Evolutionary conservation across 495 filamentous ascomycete species (phyloP).

Genomic region (Penicillium mononematosum): DNA sequence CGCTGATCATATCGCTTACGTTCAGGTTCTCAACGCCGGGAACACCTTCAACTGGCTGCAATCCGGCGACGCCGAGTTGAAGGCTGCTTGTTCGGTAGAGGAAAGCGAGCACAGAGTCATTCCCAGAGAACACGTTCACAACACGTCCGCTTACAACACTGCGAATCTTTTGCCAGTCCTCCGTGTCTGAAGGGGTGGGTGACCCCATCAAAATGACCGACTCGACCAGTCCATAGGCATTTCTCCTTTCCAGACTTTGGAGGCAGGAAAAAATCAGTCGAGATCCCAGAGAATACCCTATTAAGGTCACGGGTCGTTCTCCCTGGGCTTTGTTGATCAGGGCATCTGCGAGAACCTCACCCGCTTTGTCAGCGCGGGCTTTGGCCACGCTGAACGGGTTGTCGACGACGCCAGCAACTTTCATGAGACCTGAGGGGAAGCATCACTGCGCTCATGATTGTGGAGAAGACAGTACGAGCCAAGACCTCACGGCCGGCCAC

Average conservation of each 20-base stretch:
- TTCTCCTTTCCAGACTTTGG: conserved; percentile 67
- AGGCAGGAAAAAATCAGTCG: conserved; percentile 84
- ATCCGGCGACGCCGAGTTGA: conserved; percentile 72
- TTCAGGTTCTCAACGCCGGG: conserved; percentile 74
- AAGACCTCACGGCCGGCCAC: conserved; percentile 75
- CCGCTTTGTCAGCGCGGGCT: conserved; percentile 81
- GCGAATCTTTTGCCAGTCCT: conserved; percentile 67
- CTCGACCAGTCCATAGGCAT: conserved; percentile 84
- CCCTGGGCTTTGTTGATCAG: conserved; percentile 86
- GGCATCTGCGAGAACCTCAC: conserved; percentile 79
- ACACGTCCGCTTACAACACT: conserved; percentile 70
- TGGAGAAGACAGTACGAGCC: conserved; percentile 72
- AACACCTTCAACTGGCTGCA: conserved; percentile 63
- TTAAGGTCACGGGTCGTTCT: conserved; percentile 79
- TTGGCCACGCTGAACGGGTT: conserved; percentile 87
- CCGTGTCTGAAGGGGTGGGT: conserved; percentile 65
- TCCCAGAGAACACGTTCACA: conserved; percentile 74
- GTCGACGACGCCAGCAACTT: conserved; percentile 78
- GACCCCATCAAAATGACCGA: conserved; percentile 80
- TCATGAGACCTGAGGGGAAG: conserved; percentile 78
- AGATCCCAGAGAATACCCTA: conserved; percentile 91
- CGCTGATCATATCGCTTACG: conserved; percentile 67
- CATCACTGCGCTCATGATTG: conserved; percentile 63
- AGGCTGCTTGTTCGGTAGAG: conserved; percentile 74
- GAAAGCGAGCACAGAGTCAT: conserved; percentile 75